phyloP scores from a whole-genome alignment of 371 early-diverging fungal genomes.

The Furculomyces boomerangus region DNA sequence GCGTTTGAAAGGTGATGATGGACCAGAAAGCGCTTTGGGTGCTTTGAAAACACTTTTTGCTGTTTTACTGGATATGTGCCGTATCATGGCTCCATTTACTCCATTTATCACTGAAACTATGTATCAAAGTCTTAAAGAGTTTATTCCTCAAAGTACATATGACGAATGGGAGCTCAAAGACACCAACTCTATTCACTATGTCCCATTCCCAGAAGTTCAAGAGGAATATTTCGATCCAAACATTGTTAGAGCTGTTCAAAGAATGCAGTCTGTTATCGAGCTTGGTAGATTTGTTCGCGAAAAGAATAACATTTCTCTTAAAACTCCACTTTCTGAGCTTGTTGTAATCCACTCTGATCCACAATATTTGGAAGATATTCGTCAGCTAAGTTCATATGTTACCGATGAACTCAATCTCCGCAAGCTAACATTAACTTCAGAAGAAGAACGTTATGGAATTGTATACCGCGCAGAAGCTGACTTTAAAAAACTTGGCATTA shows the following conservation, averaged over 20 bases:
- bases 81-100: conserved; percentile 97
- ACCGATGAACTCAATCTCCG: conserved; percentile 91
- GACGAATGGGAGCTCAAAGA: conserved; percentile 33
- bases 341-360: conserved; percentile 80
- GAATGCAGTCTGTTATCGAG: conserved; percentile 97
- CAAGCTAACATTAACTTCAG: conserved; percentile 61
- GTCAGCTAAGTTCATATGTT: conserved; percentile 65
- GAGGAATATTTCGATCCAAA: conserved; percentile 88
- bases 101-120: conserved; percentile 97
- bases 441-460: conserved; percentile 85
- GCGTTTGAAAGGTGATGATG: conserved; percentile 89
- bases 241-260: conserved; percentile 82
- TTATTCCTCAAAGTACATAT: conserved; percentile 29
- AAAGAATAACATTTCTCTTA: conserved; percentile 81
- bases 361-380: conserved; percentile 74
- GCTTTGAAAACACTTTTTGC: conserved; percentile 89
- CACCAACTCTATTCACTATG: conserved; percentile 78
- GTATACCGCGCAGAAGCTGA: conserved; percentile 83
- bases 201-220: conserved; percentile 81
- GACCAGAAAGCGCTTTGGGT: conserved; percentile 60
- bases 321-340: conserved; percentile 91
- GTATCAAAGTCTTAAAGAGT: conserved; percentile 82
- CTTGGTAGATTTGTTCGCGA: conserved; percentile 92
- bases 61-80: conserved; percentile 80
- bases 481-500: conserved; percentile 69